Conservation (phyloP, 1,139 yeast species). For the Candida sanyaensis region DNA sequence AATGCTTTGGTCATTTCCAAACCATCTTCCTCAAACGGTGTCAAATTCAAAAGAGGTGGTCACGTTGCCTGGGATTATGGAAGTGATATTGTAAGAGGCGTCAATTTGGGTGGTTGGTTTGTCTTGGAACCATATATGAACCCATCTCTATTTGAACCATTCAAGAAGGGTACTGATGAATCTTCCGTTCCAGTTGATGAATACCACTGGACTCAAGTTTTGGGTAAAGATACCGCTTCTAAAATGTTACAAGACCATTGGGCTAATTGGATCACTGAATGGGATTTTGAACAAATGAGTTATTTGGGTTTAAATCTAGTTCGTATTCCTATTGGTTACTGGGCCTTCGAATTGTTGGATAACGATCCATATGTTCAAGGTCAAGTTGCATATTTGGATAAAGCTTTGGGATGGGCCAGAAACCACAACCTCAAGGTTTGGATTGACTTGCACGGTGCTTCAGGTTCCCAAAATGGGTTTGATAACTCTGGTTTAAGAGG, state of each 20-base stretch:
- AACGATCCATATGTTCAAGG: constrained; percentile 90
- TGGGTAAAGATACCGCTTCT: constrained; percentile 64
- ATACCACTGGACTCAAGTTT: constrained; percentile 61
- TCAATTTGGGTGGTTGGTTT: constrained; percentile 92
- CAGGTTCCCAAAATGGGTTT: constrained; percentile 97
- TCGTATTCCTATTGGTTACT: constrained; percentile 91
- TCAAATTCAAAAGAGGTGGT: constrained; percentile 9
- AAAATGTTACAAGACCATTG: constrained; percentile 67
- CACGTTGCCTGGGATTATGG: constrained; percentile 45
- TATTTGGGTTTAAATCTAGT: constrained; percentile 78
- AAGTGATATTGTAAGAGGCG: constrained; percentile 64
- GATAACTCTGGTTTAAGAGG: constrained; percentile 93
- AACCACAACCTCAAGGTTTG: constrained; percentile 69
- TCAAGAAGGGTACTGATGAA: constrained; percentile 26
- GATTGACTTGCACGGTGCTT: constrained; percentile 94
- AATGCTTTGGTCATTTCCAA: constrained; percentile 6
- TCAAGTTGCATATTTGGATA: constrained; percentile 69
- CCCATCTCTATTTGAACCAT: constrained; percentile 71
- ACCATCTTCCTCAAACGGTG: background rate
- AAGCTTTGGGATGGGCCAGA: constrained; percentile 77
- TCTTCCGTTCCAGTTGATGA: constrained; percentile 78
- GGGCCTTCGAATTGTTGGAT: constrained; percentile 75
- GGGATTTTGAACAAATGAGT: constrained; percentile 66
- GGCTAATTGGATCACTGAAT: constrained; percentile 75
- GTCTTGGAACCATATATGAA: constrained; percentile 83